A percentile compares a stretch with the other conserved stretches of the same genome.
Conservation (phyloP, 257 asterid species). For the Nicotiana paniculata region DNA sequence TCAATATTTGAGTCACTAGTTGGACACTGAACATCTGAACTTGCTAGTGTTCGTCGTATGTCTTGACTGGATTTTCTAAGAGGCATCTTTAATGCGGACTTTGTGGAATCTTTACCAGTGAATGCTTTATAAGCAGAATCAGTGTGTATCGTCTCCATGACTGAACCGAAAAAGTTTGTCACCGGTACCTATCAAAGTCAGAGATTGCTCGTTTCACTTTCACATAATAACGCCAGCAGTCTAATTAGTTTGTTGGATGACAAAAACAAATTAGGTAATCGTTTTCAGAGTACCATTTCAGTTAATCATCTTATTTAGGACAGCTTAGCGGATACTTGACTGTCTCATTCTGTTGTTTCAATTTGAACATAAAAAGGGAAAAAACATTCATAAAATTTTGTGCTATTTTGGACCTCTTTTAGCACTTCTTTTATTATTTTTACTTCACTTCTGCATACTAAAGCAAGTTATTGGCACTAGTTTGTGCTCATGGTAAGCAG, state of each 20-base stretch:
- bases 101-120: slow-evolving; percentile 23
- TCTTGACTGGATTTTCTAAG: slow-evolving; percentile 25
- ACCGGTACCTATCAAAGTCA: slow-evolving; percentile 60
- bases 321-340: not conserved
- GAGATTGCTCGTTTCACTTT: not conserved
- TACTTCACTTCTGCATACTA: not conserved
- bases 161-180: slow-evolving; percentile 94
- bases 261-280: not conserved
- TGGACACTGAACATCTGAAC: slow-evolving; percentile 36
- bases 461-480: not conserved
- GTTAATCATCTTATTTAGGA: not conserved
- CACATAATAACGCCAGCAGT: not conserved
- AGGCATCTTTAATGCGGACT: slow-evolving; percentile 19
- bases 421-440: not conserved
- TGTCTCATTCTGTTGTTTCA: not conserved
- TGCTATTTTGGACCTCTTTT: not conserved
- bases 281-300: not conserved
- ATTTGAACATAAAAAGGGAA: not conserved
- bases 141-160: slow-evolving; percentile 88
- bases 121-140: slow-evolving; percentile 67
- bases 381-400: not conserved
- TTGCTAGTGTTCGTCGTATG: slow-evolving; percentile 22
- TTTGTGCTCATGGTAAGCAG: not conserved
- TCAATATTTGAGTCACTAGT: slow-evolving; percentile 21
- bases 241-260: not conserved